Percentiles rank a stretch among this genome's conserved stretches.
Conservation (phyloP, 768 basidiomycete species). For the Pleurotus eryngii region DNA sequence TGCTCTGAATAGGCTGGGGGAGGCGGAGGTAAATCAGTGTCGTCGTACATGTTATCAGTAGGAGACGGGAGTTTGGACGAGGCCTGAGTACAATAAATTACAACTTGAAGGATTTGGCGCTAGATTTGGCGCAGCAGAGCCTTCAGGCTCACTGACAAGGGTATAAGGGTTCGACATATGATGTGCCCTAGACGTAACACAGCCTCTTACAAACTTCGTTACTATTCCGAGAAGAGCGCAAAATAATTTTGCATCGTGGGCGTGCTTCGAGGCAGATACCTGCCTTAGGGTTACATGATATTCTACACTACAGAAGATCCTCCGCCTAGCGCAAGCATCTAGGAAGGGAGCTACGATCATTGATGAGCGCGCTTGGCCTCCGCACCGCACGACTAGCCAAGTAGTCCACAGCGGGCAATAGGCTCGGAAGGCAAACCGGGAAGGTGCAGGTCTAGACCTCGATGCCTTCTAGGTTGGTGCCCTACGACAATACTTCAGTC, state of each 20-base stretch:
- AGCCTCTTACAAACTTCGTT: neutral
- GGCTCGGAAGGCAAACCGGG: neutral
- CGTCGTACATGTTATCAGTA: constrained; percentile 15
- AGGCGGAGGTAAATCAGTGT: constrained; percentile 28
- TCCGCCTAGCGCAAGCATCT: no score
- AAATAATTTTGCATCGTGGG: neutral
- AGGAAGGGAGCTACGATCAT: no score
- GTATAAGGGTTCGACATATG: neutral
- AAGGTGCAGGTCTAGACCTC: constrained; percentile 48
- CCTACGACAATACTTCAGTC: constrained; percentile 39
- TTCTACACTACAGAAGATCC: no score
- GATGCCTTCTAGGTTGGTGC: constrained; percentile 82
- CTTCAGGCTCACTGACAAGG: neutral
- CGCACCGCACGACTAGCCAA: no score
- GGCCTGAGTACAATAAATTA: neutral
- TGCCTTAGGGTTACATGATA: no score
- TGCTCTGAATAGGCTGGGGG: constrained; percentile 38
- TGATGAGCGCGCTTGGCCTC: no score
- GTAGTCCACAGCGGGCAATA: no score
- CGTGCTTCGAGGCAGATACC: no score
- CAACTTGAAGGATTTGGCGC: neutral
- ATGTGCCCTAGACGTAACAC: constrained; percentile 5
- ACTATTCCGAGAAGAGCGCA: constrained; percentile 1
- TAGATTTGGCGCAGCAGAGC: neutral
- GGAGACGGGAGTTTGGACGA: neutral